Evolutionary conservation across 495 filamentous ascomycete genomes (phyloP).

Genomic region (Penicillium nucicola): DNA sequence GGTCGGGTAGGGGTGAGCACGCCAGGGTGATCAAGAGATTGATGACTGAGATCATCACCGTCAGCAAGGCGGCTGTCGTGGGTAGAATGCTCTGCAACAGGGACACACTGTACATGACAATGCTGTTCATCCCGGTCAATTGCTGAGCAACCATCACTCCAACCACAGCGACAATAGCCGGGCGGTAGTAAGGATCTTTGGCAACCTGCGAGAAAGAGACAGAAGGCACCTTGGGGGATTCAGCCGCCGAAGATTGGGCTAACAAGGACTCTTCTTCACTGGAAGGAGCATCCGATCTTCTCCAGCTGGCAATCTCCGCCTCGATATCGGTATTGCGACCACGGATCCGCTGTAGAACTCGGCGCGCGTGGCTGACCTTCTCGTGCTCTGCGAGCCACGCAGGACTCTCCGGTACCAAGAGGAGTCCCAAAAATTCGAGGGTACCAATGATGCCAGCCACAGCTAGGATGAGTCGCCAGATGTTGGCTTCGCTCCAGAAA

Average conservation of each 20-base stretch:
- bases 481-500: conserved; percentile 71
- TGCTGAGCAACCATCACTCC: conserved; percentile 93
- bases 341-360: conserved; percentile 68
- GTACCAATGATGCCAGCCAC: conserved; percentile 67
- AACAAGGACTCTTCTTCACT: conserved; percentile 49
- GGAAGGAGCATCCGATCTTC: conserved; percentile 42
- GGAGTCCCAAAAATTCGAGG: conserved; percentile 61
- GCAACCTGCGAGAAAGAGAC: conserved; percentile 68
- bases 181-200: conserved; percentile 61
- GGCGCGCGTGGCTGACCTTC: conserved; percentile 56
- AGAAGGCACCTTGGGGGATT: conserved; percentile 29
- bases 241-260: conserved; percentile 25
- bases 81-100: conserved; percentile 75
- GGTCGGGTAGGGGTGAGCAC: conserved; percentile 81
- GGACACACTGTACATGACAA: conserved; percentile 96
- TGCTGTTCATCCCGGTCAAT: conserved; percentile 89
- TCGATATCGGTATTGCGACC: conserved; percentile 66
- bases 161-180: conserved; percentile 79
- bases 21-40: conserved; percentile 80
- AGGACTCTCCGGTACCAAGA: conserved; percentile 79
- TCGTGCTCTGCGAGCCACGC: conserved; percentile 75
- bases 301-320: conserved; percentile 68
- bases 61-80: conserved; percentile 71
- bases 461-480: conserved; percentile 81
- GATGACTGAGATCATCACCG: conserved; percentile 78